phyloP scores from a whole-genome alignment of 2,329 filamentous ascomycete genomes.

The Aspergillus unguis region DNA sequence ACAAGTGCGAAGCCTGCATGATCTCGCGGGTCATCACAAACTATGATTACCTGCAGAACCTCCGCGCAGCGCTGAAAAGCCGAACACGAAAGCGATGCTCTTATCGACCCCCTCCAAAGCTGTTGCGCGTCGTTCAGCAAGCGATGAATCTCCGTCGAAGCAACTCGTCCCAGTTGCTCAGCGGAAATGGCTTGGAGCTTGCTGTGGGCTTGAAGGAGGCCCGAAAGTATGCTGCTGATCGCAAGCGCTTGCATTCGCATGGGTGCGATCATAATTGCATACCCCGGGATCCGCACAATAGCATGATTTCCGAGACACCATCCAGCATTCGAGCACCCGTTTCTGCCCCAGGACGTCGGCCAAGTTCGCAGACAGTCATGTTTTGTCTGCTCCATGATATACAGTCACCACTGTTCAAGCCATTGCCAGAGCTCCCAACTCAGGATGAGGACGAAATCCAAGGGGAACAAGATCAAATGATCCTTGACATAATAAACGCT shows the following conservation, averaged over 20 bases:
- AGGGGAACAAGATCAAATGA: not conserved
- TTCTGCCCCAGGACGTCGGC: not conserved
- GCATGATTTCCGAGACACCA: not conserved
- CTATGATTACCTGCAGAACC: conserved; percentile 25
- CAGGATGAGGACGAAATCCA: no score
- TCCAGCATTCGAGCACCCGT: not conserved
- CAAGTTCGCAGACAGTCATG: not conserved
- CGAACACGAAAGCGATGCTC: conserved; percentile 27
- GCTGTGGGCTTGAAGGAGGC: conserved; percentile 16
- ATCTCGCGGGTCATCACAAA: conserved; percentile 30
- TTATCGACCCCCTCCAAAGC: conserved; percentile 20
- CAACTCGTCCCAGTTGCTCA: not conserved
- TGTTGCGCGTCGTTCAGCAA: conserved; percentile 30
- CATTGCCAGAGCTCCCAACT: no score
- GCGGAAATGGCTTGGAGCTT: conserved; percentile 4
- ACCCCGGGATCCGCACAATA: not conserved
- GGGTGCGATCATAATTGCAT: not conserved
- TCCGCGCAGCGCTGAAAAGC: conserved; percentile 30
- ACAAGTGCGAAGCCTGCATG: conserved; percentile 39
- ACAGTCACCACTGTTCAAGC: not conserved
- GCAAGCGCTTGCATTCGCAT: not conserved
- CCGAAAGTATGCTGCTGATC: conserved; percentile 1
- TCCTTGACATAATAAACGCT: not conserved
- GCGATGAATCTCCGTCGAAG: conserved; percentile 20
- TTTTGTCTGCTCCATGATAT: not conserved